Evolutionary conservation across 2,329 filamentous ascomycete species (phyloP).

Genomic region (Lasiodiplodia citricola): DNA sequence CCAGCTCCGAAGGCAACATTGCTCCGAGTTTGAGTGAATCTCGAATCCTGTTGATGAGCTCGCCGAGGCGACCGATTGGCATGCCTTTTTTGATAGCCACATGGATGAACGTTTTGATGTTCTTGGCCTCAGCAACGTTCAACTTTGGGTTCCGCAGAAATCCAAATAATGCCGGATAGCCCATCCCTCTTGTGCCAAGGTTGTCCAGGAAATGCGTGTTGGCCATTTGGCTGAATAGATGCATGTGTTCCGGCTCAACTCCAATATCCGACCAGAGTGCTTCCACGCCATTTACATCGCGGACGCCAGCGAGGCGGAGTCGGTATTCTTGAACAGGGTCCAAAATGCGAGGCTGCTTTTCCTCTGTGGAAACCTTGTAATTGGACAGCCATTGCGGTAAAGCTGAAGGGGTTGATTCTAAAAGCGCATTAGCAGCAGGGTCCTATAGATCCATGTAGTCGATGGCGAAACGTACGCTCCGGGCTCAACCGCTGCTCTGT

Average conservation of each 20-base stretch:
- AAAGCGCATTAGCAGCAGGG: background rate
- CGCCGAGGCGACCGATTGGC: background rate
- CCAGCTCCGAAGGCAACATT: conserved; percentile 5
- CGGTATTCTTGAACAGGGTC: background rate
- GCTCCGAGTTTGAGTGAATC: conserved; percentile 7
- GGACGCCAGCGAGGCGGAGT: background rate
- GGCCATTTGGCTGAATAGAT: conserved; percentile 15
- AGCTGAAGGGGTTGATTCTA: background rate
- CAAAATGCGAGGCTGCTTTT: background rate
- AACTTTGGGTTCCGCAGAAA: conserved; percentile 10
- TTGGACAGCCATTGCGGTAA: conserved; percentile 14
- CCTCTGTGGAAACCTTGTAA: background rate
- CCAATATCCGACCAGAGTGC: conserved; percentile 1
- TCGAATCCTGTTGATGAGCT: background rate
- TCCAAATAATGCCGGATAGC: background rate
- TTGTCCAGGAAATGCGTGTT: conserved; percentile 17
- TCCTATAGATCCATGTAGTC: no score
- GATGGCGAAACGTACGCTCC: background rate
- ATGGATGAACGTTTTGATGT: background rate
- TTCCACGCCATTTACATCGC: background rate
- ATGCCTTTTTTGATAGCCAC: background rate
- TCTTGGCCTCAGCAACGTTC: conserved; percentile 2
- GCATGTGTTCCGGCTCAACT: conserved; percentile 4
- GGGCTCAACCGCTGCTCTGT: conserved; percentile 1
- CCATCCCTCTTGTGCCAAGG: background rate